These are phyloP conservation scores for Daldinia caldariorum DNA, from an alignment of 495 filamentous ascomycete genomes.

Conservation along the genomic window DNA sequence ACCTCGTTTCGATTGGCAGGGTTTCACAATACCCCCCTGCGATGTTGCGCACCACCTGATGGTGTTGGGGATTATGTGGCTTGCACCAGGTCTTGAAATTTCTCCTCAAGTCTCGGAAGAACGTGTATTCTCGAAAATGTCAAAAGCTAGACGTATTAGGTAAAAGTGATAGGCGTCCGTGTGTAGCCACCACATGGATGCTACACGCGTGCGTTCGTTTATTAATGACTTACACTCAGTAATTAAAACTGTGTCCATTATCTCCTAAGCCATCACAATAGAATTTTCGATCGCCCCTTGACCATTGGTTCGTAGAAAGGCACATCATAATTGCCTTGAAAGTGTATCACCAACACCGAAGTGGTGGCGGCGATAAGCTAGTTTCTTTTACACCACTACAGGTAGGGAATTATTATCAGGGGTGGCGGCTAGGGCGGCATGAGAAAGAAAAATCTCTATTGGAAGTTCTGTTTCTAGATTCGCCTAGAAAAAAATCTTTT, in stretches of 20 bases:
- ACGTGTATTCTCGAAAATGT: neutral
- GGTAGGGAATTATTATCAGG: neutral
- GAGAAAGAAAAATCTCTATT: neutral
- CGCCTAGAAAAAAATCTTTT: neutral
- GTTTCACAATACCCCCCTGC: neutral
- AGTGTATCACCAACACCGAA: neutral
- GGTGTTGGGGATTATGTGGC: neutral
- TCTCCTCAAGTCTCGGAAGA: neutral
- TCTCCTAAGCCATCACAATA: neutral
- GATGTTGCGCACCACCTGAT: conserved; percentile 15
- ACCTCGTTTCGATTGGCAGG: conserved; percentile 20
- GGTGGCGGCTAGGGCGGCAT: neutral
- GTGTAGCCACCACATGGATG: neutral
- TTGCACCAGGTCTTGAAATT: neutral
- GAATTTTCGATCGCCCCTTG: neutral
- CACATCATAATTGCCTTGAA: neutral
- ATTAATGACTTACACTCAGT: neutral
- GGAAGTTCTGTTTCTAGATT: neutral
- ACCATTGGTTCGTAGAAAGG: neutral
- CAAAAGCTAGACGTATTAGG: neutral
- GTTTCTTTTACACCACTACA: neutral
- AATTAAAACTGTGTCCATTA: neutral
- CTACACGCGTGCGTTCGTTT: neutral
- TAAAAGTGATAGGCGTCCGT: neutral
- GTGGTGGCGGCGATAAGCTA: neutral